phyloP scores from a whole-genome alignment of 805 yeast species.

The Candida pseudofarinosa region DNA sequence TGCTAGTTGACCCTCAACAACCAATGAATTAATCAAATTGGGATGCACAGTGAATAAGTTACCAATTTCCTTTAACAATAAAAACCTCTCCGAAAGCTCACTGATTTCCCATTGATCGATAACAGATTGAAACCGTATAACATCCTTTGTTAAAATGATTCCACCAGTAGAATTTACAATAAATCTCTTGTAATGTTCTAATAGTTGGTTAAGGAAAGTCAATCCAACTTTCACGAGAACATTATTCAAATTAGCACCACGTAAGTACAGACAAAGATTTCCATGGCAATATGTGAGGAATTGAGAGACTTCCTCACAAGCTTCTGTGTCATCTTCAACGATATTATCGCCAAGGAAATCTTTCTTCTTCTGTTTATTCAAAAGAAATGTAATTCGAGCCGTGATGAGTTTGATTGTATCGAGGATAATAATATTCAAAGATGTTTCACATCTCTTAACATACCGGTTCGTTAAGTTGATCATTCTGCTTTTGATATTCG shows the following conservation, averaged over 20 bases:
- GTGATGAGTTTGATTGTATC: constrained; percentile 55
- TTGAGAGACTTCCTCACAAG: constrained; percentile 60
- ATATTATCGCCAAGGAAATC: constrained; percentile 53
- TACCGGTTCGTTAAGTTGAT: constrained; percentile 58
- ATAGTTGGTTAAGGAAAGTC: constrained; percentile 51
- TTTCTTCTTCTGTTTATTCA: constrained; percentile 67
- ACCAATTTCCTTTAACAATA: constrained; percentile 73
- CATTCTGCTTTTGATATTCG: constrained; percentile 55
- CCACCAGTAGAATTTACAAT: constrained; percentile 82
- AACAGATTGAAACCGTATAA: constrained; percentile 66
- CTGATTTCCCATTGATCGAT: constrained; percentile 65
- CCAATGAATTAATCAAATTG: constrained; percentile 68
- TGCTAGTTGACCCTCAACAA: constrained; percentile 76
- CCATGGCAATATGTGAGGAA: constrained; percentile 44
- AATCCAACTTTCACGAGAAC: constrained; percentile 56
- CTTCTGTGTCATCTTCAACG: constrained; percentile 54
- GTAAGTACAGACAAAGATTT: constrained; percentile 34
- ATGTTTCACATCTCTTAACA: constrained; percentile 57
- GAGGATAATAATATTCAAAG: constrained; percentile 59
- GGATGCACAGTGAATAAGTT: constrained; percentile 84
- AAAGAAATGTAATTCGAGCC: constrained; percentile 40
- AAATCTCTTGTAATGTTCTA: constrained; percentile 71
- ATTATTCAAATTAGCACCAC: constrained; percentile 42
- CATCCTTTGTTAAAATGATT: constrained; percentile 73
- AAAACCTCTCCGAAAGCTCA: constrained; percentile 59